A percentile compares a stretch with the other conserved stretches of the same genome.
phyloP scores from a whole-genome alignment of 2,329 filamentous ascomycete species.

The Scedosporium dehoogii region DNA sequence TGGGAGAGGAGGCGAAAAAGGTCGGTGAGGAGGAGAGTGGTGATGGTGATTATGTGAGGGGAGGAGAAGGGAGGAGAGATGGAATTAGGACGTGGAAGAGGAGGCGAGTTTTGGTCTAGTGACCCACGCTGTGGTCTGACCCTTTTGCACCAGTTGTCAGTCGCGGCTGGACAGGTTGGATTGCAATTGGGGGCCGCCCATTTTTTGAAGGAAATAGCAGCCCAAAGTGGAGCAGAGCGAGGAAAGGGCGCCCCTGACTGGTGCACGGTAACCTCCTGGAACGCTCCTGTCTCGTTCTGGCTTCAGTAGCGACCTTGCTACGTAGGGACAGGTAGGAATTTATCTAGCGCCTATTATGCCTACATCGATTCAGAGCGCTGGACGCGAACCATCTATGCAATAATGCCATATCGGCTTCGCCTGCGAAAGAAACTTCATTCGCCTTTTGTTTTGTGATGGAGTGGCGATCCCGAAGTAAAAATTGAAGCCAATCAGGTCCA shows the following conservation, averaged over 20 bases:
- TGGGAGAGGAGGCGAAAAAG: neutral
- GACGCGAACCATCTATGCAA: neutral
- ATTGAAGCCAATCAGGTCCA: neutral
- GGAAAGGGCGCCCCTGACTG: conserved; percentile 6
- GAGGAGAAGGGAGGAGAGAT: conserved; percentile 7
- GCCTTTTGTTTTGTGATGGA: neutral
- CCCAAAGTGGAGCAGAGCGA: conserved; percentile 9
- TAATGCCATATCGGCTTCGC: neutral
- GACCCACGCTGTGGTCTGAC: conserved; percentile 6
- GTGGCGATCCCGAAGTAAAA: neutral
- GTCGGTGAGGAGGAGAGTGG: conserved; percentile 8
- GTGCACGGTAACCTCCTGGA: neutral
- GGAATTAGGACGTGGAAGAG: conserved; percentile 5
- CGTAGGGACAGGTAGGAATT: neutral
- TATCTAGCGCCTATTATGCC: neutral
- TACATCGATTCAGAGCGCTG: neutral
- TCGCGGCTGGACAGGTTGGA: neutral
- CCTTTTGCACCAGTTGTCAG: conserved; percentile 4
- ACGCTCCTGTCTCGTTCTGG: neutral
- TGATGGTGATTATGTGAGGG: conserved; percentile 11
- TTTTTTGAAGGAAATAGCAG: conserved; percentile 10
- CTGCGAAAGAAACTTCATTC: neutral
- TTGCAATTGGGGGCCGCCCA: neutral
- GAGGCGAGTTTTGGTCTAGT: conserved; percentile 9
- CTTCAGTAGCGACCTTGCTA: too few relatives aligned